phyloP scores from a whole-genome alignment of 208 protist species.

The Leishmania mexicana region DNA sequence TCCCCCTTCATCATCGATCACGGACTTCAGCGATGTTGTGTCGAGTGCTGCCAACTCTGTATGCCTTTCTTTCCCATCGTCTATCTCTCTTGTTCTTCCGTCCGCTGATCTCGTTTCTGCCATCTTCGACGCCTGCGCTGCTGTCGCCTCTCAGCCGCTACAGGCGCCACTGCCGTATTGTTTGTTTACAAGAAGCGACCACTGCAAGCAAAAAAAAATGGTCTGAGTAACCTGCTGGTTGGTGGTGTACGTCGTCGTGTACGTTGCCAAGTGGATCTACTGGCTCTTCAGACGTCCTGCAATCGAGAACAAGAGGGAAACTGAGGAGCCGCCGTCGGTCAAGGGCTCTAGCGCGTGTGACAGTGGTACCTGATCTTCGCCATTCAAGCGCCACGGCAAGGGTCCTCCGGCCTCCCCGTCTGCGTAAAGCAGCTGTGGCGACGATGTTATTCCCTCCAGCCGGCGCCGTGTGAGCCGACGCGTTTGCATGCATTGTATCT shows the following conservation, averaged over 20 bases:
- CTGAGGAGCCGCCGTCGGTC: not conserved
- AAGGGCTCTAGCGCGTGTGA: constrained; percentile 15
- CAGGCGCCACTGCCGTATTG: not conserved
- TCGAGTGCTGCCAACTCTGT: too few species aligned
- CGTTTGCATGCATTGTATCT: not conserved
- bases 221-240: constrained; percentile 60
- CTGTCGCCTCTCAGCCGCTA: not conserved
- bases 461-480: not conserved
- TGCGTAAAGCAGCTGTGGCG: constrained; percentile 18
- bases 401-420: constrained; percentile 19
- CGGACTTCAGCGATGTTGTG: not conserved
- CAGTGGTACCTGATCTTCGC: constrained; percentile 27
- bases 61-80: not conserved
- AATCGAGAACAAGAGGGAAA: constrained; percentile 18
- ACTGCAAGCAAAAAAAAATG: constrained; percentile 10
- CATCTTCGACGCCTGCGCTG: not conserved
- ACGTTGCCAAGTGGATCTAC: constrained; percentile 42
- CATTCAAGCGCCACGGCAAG: constrained; percentile 27
- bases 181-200: not conserved
- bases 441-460: not conserved
- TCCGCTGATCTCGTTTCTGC: not conserved
- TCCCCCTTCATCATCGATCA: not conserved
- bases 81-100: not conserved
- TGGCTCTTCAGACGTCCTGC: constrained; percentile 8
- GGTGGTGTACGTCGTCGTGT: constrained; percentile 54